Evolutionary conservation across 106 monocot species (phyloP), one percentile per base, ranked within the genome.

Genomic region (Dioscorea zingiberensis): DNA sequence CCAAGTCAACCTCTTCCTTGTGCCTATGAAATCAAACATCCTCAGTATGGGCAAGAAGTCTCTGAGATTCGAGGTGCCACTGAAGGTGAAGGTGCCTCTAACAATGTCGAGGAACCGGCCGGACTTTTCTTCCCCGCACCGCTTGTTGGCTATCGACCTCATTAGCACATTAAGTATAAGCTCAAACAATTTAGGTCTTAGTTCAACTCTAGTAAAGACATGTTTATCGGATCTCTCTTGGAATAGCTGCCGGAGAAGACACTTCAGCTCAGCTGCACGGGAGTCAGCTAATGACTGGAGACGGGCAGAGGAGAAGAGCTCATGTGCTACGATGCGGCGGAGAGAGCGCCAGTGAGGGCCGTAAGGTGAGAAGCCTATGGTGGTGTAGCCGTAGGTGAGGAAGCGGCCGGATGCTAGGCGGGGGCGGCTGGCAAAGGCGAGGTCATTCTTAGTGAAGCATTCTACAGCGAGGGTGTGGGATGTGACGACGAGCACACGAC

Each of bases 11-110:
- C 58, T n/a, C 49, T 48, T 57, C 60, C 13, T 48, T 53, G 24
- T 8, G 16, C 72, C 53, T 13, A 7, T 7, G 48, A 53, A 44
- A 16, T 46, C 66, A 10, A 73, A 14, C 62, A 59, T 48, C 8
- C 32, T 9, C 18, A 73, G 2, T 15, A 56, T 32, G 3, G 78
- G 78, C 17, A 79, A 32, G 62, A 69, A 79, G 16, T 79, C 78
- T 27, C 26, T 46, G 11, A 64, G 1, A 4, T 62, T 63, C 18
- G 78, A 68, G 0, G 27, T 26, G 7, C 68, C 68, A 17, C 24
- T 13, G 22, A 69, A 14, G 7, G 13, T 0, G 13, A 57, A 17
- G 2, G 25, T 14, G 25, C 69, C 73, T 22, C 73, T 56, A 18
- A 68, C 48, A 17, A 59, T 25, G 62, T 58, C 62, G 25, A 24